phyloP scores from a whole-genome alignment of 1,284 basidiomycete species.

The Porogramme epimiltina region DNA sequence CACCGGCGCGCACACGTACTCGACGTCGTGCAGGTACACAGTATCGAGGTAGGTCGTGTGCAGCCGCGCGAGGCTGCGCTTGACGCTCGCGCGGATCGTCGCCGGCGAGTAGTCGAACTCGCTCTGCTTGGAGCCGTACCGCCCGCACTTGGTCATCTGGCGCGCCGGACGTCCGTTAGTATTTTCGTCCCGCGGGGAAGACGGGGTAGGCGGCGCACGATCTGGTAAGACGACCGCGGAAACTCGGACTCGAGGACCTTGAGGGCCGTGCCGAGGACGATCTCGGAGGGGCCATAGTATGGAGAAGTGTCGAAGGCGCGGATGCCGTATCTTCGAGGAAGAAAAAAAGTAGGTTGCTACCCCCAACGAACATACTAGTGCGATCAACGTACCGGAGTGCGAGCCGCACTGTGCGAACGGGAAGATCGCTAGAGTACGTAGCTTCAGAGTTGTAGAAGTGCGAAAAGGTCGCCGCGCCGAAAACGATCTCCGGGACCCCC shows the following conservation, averaged over 20 bases:
- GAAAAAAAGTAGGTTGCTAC: background rate
- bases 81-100: constrained; percentile 71
- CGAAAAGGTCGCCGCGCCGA: constrained; percentile 77
- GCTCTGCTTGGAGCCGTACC: constrained; percentile 64
- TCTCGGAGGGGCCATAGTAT: constrained; percentile 91
- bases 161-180: too few relatives aligned
- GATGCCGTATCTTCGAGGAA: constrained; percentile 88
- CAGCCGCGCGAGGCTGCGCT: constrained; percentile 73
- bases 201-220: constrained; percentile 49
- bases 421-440: constrained; percentile 59
- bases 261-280: constrained; percentile 81
- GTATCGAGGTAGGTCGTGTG: constrained; percentile 84
- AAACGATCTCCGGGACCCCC: constrained; percentile 53
- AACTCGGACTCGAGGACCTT: constrained; percentile 67
- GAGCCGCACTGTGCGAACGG: constrained; percentile 75
- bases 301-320: constrained; percentile 88
- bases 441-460: constrained; percentile 71
- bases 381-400: constrained; percentile 64
- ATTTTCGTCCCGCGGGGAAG: too few relatives aligned
- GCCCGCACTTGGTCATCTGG: constrained; percentile 93
- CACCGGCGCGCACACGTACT: constrained; percentile 75
- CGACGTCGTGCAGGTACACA: constrained; percentile 92
- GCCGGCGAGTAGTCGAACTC: constrained; percentile 83
- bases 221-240: constrained; percentile 77
- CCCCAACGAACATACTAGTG: background rate